A percentile compares a stretch with the other conserved stretches of the same genome.
Conservation (phyloP, 371 early-diverging fungal genomes). For the Haplosporangium sp. region DNA sequence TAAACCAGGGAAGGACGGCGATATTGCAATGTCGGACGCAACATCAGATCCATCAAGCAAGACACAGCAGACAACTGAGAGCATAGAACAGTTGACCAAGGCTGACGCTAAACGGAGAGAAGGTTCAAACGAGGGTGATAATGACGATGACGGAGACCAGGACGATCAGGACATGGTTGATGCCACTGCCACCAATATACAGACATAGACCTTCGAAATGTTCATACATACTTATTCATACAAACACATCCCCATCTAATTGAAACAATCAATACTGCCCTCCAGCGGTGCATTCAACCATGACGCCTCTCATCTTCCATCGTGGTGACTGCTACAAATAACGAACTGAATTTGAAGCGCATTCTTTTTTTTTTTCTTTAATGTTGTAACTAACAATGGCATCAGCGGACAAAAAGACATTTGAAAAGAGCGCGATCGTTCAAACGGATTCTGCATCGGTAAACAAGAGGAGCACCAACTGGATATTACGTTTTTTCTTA, state of each 20-base stretch:
- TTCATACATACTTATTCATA: neutral
- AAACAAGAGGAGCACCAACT: neutral
- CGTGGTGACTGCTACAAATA: too few species aligned
- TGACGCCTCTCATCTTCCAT: neutral
- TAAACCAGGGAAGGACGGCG: conserved; percentile 8
- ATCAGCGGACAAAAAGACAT: conserved; percentile 18
- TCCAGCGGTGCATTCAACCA: too few species aligned
- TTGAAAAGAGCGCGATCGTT: conserved; percentile 25
- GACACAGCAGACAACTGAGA: neutral
- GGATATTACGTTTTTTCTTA: neutral
- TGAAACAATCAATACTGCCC: too few species aligned
- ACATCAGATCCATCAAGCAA: conserved; percentile 1
- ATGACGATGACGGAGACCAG: conserved; percentile 27
- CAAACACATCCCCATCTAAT: neutral
- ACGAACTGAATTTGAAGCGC: neutral
- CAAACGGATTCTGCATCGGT: conserved; percentile 40
- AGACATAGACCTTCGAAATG: neutral
- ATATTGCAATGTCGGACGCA: conserved; percentile 6
- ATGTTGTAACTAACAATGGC: conserved; percentile 4
- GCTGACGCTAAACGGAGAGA: conserved; percentile 10
- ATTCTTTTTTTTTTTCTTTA: too few species aligned
- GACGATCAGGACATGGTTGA: conserved; percentile 50
- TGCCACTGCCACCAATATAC: conserved; percentile 4
- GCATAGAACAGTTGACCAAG: neutral
- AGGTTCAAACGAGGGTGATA: conserved; percentile 18